Base-by-base conservation (phyloP, 1,284 basidiomycete species). In the Fomes fomentarius region DNA sequence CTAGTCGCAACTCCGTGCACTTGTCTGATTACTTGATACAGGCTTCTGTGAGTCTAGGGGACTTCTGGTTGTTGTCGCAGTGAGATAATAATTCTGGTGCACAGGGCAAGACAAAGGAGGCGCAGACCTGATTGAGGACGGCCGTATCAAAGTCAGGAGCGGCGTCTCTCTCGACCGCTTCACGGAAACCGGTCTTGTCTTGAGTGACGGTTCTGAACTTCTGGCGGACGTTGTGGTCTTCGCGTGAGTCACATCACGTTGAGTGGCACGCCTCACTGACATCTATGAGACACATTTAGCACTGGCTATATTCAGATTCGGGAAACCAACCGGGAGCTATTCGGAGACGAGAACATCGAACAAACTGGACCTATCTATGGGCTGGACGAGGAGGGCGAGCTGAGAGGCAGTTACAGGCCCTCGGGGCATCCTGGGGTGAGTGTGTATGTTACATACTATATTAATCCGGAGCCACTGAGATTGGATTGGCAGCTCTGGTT, bases 111-210 rank as follows among this genome's bases (percentile, higher is more conserved):
- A 80, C 57, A 73, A 76, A 21, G 78, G 77, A 17, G 70, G 68
- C 30, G 71, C 73, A 3, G 65, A 74, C 12, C 68, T 83, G 35
- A 83, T 92, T 58, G 76, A 79, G 8, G 82, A 87, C 34, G 82
- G 84, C 12, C 81, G 84, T 57, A 89, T 92, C 69, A 87, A 89
- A 64, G 71, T 92, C 42, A 88, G 89, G 67, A 83, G 78, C 55
- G 85, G 86, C 39, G 76, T 76, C 35, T 72, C 78, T 42, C 78
- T 85, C 49, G 70, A 75, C 34, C 63, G 66, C 28, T 84, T 84
- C 61, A 83, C 79, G 0, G 72, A 80, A 54, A 74, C 66, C 2
- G 80, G 80, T 0, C 63, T 91, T 3, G 74, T 75, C 17, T 90
- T 92, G 61, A 79, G 78, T 47, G 81, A 92, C 56, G 87, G 84